These are phyloP conservation scores for Blastobotrys raffinosifermentans DNA, from an alignment of 1,139 yeast genomes.

Conservation along the genomic window DNA sequence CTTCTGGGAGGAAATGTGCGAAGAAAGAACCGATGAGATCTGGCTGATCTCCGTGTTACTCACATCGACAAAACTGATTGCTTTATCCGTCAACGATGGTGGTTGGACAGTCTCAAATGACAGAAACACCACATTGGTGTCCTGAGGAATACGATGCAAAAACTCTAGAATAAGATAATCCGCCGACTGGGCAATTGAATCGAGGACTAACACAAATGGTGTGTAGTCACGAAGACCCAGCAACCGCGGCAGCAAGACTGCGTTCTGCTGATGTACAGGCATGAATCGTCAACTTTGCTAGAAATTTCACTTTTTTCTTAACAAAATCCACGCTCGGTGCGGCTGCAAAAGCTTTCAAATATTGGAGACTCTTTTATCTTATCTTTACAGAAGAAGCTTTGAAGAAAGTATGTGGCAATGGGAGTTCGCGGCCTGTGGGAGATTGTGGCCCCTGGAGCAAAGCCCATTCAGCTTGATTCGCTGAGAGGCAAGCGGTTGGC, in stretches of 20 bases:
- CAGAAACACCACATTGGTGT: slow-evolving; percentile 13
- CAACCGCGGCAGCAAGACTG: slow-evolving; percentile 41
- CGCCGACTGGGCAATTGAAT: slow-evolving; percentile 66
- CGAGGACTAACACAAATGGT: slow-evolving; percentile 65
- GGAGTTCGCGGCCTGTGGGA: slow-evolving; percentile 98
- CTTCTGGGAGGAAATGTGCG: neutral
- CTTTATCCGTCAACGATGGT: slow-evolving; percentile 7
- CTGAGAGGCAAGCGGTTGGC: slow-evolving; percentile 71
- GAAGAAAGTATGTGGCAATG: slow-evolving; percentile 41
- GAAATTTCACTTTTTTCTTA: too few relatives aligned
- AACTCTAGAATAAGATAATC: slow-evolving; percentile 52
- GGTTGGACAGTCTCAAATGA: slow-evolving; percentile 14
- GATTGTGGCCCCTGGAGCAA: slow-evolving; percentile 80
- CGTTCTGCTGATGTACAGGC: slow-evolving; percentile 27
- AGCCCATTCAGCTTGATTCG: slow-evolving; percentile 86
- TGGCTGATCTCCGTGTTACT: neutral
- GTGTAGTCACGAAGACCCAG: slow-evolving; percentile 64
- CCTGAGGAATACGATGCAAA: slow-evolving; percentile 34
- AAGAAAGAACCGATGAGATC: neutral
- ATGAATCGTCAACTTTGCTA: slow-evolving; percentile 7
- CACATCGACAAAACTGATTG: too few relatives aligned
- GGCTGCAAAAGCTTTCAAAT: neutral
- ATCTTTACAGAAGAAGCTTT: neutral
- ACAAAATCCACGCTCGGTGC: too few relatives aligned
- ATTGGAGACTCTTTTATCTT: slow-evolving; percentile 3